Evolutionary conservation across 2,329 filamentous ascomycete genomes (phyloP), one percentile per base, ranked within the genome.

Genomic region (Didymella sp.): DNA sequence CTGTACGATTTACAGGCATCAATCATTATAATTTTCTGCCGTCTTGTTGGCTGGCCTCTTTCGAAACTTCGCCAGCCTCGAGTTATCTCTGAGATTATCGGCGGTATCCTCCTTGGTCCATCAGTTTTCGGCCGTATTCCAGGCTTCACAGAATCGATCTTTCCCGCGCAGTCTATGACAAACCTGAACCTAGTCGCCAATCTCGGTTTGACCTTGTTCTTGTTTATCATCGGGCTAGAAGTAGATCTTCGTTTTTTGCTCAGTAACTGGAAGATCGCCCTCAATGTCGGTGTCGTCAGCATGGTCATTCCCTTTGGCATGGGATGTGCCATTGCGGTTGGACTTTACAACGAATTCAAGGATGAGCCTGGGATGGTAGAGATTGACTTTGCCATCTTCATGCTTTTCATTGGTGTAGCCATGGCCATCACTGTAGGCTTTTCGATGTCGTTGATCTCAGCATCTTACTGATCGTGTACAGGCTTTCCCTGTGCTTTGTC

Each of bases 81-180:
- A 43, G 91, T 95, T 64, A 93, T 95, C 67, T 89, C 90, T 46
- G 91, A 95, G 77, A 90, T 95, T 56, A 86, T 94, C 52, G 90
- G 89, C n/a, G 91, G 90, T 50, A 91, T 95, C 69, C 76, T 96
- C 33, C 83, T 96, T 1, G 92, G 92, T 3, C 92, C 92, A 1
- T 95, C 92, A 0, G 89, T 96, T 21, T 89, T 96, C 86, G 92
- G 92, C 70, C 87, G 89, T 49, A 92, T 96, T 21, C 91, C 91
- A 1, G 87, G 88, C 35, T 96, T 96, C 78, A 82, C 85, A 47
- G 77, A 81, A 2, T 81, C 88, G 61, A 94, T 96, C 63, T 96
- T 96, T 70, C 92, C 92, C 0, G 71, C 80, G 0, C 84, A 79
- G 0, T 92, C 91, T 2, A 90, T 96, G 75, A 87, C 91, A 2